A percentile compares a stretch with the other conserved stretches of the same genome.
These are phyloP conservation scores for Colletotrichum theobromicola DNA, from an alignment of 2,329 filamentous ascomycete genomes.

Conservation along the genomic window DNA sequence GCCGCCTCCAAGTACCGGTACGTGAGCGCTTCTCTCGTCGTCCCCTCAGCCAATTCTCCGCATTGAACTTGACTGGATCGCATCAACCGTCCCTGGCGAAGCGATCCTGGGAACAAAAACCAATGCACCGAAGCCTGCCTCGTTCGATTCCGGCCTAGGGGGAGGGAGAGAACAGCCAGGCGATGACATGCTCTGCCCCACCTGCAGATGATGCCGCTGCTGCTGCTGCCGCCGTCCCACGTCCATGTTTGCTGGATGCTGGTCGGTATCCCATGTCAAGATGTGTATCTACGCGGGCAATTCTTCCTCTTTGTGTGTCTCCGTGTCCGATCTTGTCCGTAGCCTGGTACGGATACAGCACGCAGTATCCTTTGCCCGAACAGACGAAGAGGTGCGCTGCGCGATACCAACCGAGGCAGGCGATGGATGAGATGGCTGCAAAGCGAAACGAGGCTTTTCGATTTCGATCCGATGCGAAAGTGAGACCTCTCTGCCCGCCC, in stretches of 20 bases:
- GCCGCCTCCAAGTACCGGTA: constrained; percentile 2
- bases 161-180: neutral
- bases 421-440: neutral
- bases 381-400: neutral
- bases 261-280: neutral
- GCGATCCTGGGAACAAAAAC: constrained; percentile 10
- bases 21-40: neutral
- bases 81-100: constrained; percentile 10
- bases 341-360: neutral
- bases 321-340: neutral
- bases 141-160: constrained; percentile 6
- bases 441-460: neutral
- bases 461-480: neutral
- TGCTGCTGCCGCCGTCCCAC: neutral
- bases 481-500: neutral
- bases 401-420: neutral
- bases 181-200: constrained; percentile 21
- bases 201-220: neutral
- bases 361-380: neutral
- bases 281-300: neutral
- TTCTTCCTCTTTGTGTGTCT: neutral
- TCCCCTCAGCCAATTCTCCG: constrained; percentile 8
- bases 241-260: neutral
- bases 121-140: constrained; percentile 17
- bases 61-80: constrained; percentile 20